A percentile compares a stretch with the other conserved stretches of the same genome.
These are phyloP conservation scores for Silybum marianum DNA, from an alignment of 129 eudicot species.

Conservation along the genomic window DNA sequence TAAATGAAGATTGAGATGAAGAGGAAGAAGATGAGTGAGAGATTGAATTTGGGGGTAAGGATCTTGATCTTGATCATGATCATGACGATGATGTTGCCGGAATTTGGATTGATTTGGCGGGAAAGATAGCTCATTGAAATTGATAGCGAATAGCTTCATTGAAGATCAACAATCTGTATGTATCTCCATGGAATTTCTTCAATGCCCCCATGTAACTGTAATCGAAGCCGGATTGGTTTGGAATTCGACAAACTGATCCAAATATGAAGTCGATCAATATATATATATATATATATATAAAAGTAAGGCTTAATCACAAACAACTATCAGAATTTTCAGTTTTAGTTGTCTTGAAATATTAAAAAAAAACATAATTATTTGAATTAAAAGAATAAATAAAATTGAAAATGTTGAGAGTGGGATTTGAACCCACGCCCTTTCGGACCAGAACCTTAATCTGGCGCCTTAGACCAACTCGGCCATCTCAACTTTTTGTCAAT, in stretches of 20 bases:
- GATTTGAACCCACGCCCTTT: slow-evolving; percentile 98
- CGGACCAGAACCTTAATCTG: slow-evolving; percentile 99
- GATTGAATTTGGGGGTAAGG: slow-evolving; percentile 26
- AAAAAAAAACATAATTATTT: too few relatives aligned
- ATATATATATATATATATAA: too few relatives aligned
- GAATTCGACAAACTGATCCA: not conserved
- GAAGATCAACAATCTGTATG: not conserved
- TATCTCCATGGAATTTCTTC: slow-evolving; percentile 1
- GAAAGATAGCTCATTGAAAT: slow-evolving; percentile 14
- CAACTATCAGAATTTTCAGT: too few relatives aligned
- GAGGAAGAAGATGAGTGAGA: slow-evolving; percentile 35
- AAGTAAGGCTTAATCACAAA: too few relatives aligned
- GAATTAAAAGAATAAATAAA: too few relatives aligned
- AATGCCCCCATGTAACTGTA: not conserved
- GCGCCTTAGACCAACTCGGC: slow-evolving; percentile 99
- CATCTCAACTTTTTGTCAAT: slow-evolving; percentile 50
- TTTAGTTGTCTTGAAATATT: too few relatives aligned
- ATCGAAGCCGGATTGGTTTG: too few relatives aligned
- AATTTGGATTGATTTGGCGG: slow-evolving; percentile 29
- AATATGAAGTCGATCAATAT: too few relatives aligned
- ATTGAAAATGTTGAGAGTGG: slow-evolving; percentile 65
- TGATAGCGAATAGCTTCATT: not conserved
- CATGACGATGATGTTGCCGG: not conserved
- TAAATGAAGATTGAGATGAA: not conserved
- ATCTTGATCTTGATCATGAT: slow-evolving; percentile 7